These are phyloP conservation scores for Lachancea thermotolerans DNA, from an alignment of 805 yeast genomes.

Conservation along the genomic window DNA sequence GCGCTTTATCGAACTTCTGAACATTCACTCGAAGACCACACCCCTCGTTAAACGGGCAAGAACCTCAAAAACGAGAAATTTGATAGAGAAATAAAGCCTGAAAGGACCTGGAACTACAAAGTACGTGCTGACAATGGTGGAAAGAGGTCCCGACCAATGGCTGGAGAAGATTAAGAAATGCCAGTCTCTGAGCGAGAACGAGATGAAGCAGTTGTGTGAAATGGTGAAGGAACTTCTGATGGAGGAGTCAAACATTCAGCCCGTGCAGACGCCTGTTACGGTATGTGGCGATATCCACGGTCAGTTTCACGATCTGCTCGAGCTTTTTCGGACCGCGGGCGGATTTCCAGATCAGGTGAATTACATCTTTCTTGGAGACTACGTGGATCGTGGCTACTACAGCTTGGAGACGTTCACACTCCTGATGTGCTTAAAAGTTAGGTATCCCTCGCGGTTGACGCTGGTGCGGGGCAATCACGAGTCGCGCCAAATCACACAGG, in stretches of 20 bases:
- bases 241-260: slow-evolving; percentile 95
- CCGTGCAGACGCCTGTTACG: slow-evolving; percentile 87
- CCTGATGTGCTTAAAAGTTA: slow-evolving; percentile 87
- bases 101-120: background rate
- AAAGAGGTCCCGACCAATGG: slow-evolving; percentile 94
- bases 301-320: slow-evolving; percentile 90
- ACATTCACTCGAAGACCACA: background rate
- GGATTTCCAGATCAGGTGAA: slow-evolving; percentile 82
- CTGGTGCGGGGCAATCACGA: slow-evolving; percentile 97
- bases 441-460: slow-evolving; percentile 77
- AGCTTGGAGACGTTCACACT: slow-evolving; percentile 89
- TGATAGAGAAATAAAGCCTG: slow-evolving; percentile 1
- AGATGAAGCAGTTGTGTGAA: slow-evolving; percentile 95
- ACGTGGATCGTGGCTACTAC: slow-evolving; percentile 97
- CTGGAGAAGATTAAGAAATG: slow-evolving; percentile 88
- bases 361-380: slow-evolving; percentile 88
- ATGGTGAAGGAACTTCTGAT: slow-evolving; percentile 87
- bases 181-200: slow-evolving; percentile 79
- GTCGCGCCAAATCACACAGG: slow-evolving; percentile 96
- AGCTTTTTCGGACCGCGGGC: slow-evolving; percentile 83
- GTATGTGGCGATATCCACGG: slow-evolving; percentile 98
- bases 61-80: background rate
- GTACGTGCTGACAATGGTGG: slow-evolving; percentile 38
- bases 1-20: background rate
- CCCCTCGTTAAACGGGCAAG: background rate